Percentiles rank a stretch among this genome's conserved stretches.
These are phyloP conservation scores for Serendipita vermifera DNA, from an alignment of 768 basidiomycete species.

Conservation along the genomic window DNA sequence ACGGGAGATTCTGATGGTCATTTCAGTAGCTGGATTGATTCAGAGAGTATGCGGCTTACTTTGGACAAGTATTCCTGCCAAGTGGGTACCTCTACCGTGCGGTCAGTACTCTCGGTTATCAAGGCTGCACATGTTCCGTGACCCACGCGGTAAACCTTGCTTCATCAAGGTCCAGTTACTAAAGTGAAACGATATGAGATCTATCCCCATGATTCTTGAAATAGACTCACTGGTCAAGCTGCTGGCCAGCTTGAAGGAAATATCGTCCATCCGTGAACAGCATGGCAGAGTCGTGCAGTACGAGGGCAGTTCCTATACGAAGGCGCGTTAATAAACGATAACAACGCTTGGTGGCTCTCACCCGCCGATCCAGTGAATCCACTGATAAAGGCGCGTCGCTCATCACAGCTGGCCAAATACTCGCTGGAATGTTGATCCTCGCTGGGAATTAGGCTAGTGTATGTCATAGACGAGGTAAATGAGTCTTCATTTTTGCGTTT, in stretches of 20 bases:
- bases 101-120: conserved; percentile 14
- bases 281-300: conserved; percentile 56
- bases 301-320: conserved; percentile 53
- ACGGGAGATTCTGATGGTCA: conserved; percentile 1
- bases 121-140: conserved; percentile 16
- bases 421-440: conserved; percentile 88
- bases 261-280: conserved; percentile 96
- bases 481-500: too few species aligned
- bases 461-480: too few species aligned
- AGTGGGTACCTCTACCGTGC: conserved; percentile 58
- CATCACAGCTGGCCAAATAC: conserved; percentile 74
- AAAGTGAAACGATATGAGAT: not conserved
- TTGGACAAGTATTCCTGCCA: conserved; percentile 82
- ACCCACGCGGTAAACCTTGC: conserved; percentile 64
- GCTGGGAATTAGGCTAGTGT: conserved; percentile 74
- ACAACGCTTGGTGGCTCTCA: too few species aligned
- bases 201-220: not conserved
- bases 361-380: conserved; percentile 94
- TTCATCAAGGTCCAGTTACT: conserved; percentile 94
- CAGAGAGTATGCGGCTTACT: conserved; percentile 26
- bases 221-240: conserved; percentile 59
- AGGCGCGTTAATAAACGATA: too few species aligned
- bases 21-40: not conserved
- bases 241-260: conserved; percentile 81
- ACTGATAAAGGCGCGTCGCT: conserved; percentile 76